Percentiles rank a stretch among this genome's conserved stretches.
phyloP scores from a whole-genome alignment of 805 yeast species.

The Zygosaccharomyces gambellarensis region DNA sequence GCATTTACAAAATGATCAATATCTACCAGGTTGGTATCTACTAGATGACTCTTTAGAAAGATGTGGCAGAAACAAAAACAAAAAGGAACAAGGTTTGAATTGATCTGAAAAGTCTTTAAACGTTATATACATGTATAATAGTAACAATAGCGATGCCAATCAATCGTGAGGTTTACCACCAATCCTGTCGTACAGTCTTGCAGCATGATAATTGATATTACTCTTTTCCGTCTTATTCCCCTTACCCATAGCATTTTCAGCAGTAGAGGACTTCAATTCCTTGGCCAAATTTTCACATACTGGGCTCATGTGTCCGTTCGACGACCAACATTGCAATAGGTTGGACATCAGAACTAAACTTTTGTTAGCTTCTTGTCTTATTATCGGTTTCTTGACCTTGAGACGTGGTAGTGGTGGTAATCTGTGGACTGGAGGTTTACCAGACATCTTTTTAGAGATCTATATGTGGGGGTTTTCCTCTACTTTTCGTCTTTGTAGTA shows the following conservation, averaged over 20 bases:
- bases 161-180: slow-evolving; percentile 44
- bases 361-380: slow-evolving; percentile 56
- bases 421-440: slow-evolving; percentile 38
- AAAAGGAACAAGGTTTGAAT: too few relatives aligned
- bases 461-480: neutral
- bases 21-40: slow-evolving; percentile 35
- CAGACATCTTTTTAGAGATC: slow-evolving; percentile 26
- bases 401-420: slow-evolving; percentile 73
- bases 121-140: slow-evolving; percentile 8
- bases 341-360: slow-evolving; percentile 81
- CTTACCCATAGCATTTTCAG: slow-evolving; percentile 31
- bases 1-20: slow-evolving; percentile 7
- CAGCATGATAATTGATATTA: slow-evolving; percentile 50
- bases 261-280: slow-evolving; percentile 73
- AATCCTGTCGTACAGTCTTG: slow-evolving; percentile 45
- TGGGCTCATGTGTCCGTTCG: slow-evolving; percentile 78
- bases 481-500: neutral
- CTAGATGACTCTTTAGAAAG: slow-evolving; percentile 31
- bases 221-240: slow-evolving; percentile 32
- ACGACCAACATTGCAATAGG: slow-evolving; percentile 91
- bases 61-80: slow-evolving; percentile 29
- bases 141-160: neutral
- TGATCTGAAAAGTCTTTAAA: too few relatives aligned
- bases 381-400: slow-evolving; percentile 60
- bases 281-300: slow-evolving; percentile 60